phyloP scores from a whole-genome alignment of 192 early-diverging fungal species.

The Diversispora eburnea region DNA sequence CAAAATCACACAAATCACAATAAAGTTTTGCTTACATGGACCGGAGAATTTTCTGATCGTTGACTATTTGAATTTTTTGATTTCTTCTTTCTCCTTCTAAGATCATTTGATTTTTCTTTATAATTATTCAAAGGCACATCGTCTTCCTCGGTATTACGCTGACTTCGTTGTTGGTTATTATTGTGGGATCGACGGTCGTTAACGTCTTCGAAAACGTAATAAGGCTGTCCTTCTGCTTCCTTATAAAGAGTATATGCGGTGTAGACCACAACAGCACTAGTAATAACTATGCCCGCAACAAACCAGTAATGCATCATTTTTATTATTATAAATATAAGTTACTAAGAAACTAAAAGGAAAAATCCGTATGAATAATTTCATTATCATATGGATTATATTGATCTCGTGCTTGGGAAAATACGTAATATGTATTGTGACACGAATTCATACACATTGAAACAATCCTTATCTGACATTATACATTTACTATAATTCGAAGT shows the following conservation, averaged over 20 bases:
- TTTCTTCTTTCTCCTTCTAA: conserved; percentile 4
- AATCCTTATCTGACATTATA: too few species aligned
- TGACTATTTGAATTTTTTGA: background rate
- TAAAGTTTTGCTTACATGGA: too few species aligned
- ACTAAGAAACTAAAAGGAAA: background rate
- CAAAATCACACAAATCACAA: too few species aligned
- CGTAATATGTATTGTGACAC: too few species aligned
- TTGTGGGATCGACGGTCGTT: background rate
- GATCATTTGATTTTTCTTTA: background rate
- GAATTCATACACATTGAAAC: too few species aligned
- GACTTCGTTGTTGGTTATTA: background rate
- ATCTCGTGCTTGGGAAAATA: background rate
- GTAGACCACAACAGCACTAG: background rate
- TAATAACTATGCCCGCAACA: background rate
- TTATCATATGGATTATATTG: background rate
- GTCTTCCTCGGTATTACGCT: background rate
- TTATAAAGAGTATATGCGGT: conserved; percentile 5
- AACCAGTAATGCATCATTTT: conserved; percentile 14
- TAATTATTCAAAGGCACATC: background rate
- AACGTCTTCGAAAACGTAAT: background rate
- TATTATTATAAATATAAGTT: background rate
- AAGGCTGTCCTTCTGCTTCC: background rate
- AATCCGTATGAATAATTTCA: background rate
- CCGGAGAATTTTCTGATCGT: too few species aligned
- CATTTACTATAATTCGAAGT: too few species aligned